Evolutionary conservation across 345 rosid species (phyloP).

Genomic region (Ricinus communis): DNA sequence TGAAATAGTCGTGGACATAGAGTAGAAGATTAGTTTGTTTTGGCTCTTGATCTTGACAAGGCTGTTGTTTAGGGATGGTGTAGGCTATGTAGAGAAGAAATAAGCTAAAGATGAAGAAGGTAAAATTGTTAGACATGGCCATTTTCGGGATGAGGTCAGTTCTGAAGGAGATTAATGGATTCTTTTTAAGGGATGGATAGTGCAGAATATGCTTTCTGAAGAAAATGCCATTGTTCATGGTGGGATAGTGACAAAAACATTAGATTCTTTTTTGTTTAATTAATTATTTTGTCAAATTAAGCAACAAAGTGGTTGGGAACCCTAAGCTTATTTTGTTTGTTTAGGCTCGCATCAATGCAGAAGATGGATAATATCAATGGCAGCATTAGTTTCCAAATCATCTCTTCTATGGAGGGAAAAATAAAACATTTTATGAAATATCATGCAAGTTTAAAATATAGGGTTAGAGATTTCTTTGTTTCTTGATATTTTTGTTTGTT

Average conservation of each 20-base stretch:
- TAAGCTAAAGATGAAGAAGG: conserved; percentile 27
- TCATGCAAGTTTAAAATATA: no score
- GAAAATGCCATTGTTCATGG: neutral
- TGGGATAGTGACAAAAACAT: conserved; percentile 19
- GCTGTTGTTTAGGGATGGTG: conserved; percentile 23
- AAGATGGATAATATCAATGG: no score
- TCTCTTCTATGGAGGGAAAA: no score
- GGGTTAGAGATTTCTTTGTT: no score
- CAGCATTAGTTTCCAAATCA: no score
- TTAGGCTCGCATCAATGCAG: no score
- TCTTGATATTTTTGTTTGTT: no score
- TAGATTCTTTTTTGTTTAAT: neutral
- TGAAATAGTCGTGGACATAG: conserved; percentile 43
- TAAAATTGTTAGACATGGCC: conserved; percentile 32
- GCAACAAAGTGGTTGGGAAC: neutral
- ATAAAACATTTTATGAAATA: no score
- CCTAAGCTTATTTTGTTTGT: neutral
- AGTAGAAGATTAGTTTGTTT: conserved; percentile 35
- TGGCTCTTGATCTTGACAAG: conserved; percentile 14
- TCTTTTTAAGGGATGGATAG: neutral
- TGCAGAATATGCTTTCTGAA: conserved; percentile 20
- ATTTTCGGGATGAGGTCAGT: neutral
- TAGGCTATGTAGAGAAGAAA: conserved; percentile 30
- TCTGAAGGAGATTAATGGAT: neutral
- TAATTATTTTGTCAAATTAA: neutral